Evolutionary conservation across 305 asterid species (phyloP).

Genomic region (Euphrasia arctica): DNA sequence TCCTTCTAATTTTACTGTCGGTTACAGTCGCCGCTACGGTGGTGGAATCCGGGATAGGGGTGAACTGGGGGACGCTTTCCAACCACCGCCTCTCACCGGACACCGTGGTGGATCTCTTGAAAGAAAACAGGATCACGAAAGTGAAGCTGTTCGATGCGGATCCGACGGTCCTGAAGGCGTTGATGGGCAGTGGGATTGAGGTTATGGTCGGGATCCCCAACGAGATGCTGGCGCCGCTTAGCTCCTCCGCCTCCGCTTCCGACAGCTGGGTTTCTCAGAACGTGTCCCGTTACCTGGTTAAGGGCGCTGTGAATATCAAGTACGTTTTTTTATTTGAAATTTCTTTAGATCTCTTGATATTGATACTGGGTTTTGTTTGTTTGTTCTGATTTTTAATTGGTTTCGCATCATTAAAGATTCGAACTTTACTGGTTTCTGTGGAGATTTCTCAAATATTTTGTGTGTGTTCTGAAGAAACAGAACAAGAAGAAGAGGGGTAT

Average conservation of each 20-base stretch:
- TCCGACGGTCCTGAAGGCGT: constrained; percentile 46
- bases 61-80: constrained; percentile 88
- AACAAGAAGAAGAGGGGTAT: background rate
- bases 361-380: constrained; percentile 15
- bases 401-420: background rate
- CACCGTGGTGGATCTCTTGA: constrained; percentile 79
- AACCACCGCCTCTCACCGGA: constrained; percentile 64
- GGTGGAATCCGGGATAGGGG: constrained; percentile 74
- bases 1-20: constrained; percentile 10
- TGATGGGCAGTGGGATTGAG: constrained; percentile 77
- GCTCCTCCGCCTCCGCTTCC: constrained; percentile 51
- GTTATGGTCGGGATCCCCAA: constrained; percentile 90
- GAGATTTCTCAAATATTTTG: background rate
- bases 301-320: constrained; percentile 79
- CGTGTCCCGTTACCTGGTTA: constrained; percentile 62
- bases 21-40: constrained; percentile 24
- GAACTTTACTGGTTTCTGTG: background rate
- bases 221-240: constrained; percentile 56
- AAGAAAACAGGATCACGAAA: constrained; percentile 58
- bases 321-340: constrained; percentile 19
- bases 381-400: constrained; percentile 6
- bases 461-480: background rate
- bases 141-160: constrained; percentile 91
- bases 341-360: background rate
- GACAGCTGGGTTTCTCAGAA: constrained; percentile 80